Percentiles rank a stretch among this genome's conserved stretches.
Conservation (phyloP, 2,329 filamentous ascomycete genomes). For the Aspergillus hortae region DNA sequence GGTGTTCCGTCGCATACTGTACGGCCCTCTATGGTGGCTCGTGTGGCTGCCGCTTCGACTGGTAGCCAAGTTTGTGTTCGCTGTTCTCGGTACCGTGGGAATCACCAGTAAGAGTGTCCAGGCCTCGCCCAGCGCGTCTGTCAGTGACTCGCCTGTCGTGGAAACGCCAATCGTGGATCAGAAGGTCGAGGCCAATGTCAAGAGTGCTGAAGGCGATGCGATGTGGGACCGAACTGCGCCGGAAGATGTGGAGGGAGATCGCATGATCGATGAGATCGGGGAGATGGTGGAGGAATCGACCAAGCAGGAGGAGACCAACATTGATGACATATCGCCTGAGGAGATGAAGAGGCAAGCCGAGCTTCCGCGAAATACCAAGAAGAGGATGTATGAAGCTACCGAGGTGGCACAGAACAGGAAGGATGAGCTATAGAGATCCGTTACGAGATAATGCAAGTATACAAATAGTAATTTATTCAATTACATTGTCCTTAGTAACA, state of each 20-base stretch:
- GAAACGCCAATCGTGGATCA: conserved; percentile 16
- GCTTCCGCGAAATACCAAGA: conserved; percentile 44
- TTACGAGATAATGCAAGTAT: background rate
- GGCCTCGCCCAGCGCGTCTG: conserved; percentile 19
- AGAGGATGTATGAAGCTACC: conserved; percentile 46
- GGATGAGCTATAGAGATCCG: conserved; percentile 35
- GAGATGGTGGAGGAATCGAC: conserved; percentile 32
- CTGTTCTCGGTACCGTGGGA: conserved; percentile 53
- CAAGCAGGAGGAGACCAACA: conserved; percentile 22
- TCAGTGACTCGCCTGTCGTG: conserved; percentile 16
- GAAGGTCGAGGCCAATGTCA: conserved; percentile 17
- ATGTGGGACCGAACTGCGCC: conserved; percentile 20
- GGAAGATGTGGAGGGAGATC: conserved; percentile 25
- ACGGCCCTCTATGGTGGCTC: conserved; percentile 87
- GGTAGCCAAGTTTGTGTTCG: conserved; percentile 57
- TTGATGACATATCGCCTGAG: conserved; percentile 35
- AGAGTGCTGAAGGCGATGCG: conserved; percentile 12
- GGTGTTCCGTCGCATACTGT: conserved; percentile 76
- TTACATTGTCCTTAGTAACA: background rate
- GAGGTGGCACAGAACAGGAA: conserved; percentile 29
- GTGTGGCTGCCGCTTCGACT: conserved; percentile 76
- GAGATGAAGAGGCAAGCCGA: conserved; percentile 35
- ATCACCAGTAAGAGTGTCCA: conserved; percentile 26
- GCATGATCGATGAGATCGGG: conserved; percentile 41
- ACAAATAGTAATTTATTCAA: background rate